Percentiles rank a stretch among this genome's conserved stretches.
These are phyloP conservation scores for Rubus parviflorus DNA, from an alignment of 306 rosid genomes.

Conservation along the genomic window DNA sequence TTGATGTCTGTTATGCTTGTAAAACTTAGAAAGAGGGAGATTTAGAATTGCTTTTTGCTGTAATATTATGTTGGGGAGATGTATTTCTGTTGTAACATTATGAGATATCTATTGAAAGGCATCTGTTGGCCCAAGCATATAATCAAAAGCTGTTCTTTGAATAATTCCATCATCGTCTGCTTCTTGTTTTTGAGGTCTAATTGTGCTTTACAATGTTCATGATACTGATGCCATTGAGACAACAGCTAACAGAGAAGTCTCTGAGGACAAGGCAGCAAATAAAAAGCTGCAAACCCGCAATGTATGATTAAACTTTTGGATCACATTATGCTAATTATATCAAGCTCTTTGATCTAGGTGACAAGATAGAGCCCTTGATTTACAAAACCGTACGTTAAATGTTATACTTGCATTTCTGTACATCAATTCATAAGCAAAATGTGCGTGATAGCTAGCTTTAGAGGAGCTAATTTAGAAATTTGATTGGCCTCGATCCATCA, in stretches of 20 bases:
- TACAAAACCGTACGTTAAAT: background rate
- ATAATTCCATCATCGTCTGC: background rate
- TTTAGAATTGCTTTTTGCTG: background rate
- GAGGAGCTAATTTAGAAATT: background rate
- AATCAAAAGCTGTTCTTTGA: background rate
- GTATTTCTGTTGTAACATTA: background rate
- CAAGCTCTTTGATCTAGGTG: background rate
- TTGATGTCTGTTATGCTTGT: constrained; percentile 23
- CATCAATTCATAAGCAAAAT: background rate
- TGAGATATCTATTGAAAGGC: background rate
- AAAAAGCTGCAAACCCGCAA: too few relatives aligned
- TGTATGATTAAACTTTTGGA: background rate
- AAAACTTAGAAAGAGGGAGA: background rate
- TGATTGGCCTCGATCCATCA: constrained; percentile 31
- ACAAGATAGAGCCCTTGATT: background rate
- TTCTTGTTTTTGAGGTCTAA: background rate
- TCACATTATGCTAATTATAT: background rate
- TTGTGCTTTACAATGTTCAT: background rate
- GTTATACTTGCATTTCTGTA: background rate
- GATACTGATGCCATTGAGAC: background rate
- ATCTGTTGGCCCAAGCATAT: background rate
- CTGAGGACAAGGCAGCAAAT: background rate
- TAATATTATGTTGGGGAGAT: background rate
- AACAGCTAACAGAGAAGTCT: background rate
- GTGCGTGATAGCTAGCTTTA: background rate